phyloP scores from a whole-genome alignment of 805 yeast species.

The Metschnikowia colocasiae region DNA sequence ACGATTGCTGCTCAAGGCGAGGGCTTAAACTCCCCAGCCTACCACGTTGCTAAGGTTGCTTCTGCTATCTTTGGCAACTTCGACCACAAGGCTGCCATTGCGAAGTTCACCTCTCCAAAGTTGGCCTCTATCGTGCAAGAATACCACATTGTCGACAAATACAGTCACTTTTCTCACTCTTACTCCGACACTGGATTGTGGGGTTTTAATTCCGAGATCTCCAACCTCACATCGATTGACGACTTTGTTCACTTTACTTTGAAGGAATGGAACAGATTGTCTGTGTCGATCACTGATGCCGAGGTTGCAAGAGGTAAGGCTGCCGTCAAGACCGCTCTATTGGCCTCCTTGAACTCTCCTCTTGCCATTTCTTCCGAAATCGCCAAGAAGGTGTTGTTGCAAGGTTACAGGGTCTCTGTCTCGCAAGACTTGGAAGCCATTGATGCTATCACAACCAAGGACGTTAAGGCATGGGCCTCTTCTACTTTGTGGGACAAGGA shows the following conservation, averaged over 20 bases:
- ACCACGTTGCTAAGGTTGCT: slow-evolving; percentile 70
- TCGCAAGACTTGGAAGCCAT: slow-evolving; percentile 58
- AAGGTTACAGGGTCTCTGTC: slow-evolving; percentile 60
- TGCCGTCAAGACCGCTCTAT: slow-evolving; percentile 60
- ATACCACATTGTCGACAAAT: slow-evolving; percentile 69
- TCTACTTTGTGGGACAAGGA: slow-evolving; percentile 77
- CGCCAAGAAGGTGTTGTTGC: slow-evolving; percentile 56
- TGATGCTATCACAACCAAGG: slow-evolving; percentile 58
- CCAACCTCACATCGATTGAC: slow-evolving; percentile 59
- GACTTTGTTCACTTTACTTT: slow-evolving; percentile 77
- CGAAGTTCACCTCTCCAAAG: slow-evolving; percentile 57
- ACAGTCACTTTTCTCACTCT: slow-evolving; percentile 66
- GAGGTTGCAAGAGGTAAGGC: slow-evolving; percentile 79
- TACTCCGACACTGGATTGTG: slow-evolving; percentile 79
- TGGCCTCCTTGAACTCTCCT: slow-evolving; percentile 47
- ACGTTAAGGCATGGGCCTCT: slow-evolving; percentile 71
- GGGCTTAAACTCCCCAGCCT: slow-evolving; percentile 57
- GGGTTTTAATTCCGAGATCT: slow-evolving; percentile 71
- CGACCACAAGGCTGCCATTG: slow-evolving; percentile 51
- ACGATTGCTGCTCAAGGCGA: slow-evolving; percentile 76
- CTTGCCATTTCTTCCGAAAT: slow-evolving; percentile 51
- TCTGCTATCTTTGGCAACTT: slow-evolving; percentile 54
- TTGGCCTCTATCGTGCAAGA: slow-evolving; percentile 65
- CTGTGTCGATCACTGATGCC: slow-evolving; percentile 68
- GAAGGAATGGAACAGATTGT: slow-evolving; percentile 85